Conservation (phyloP, 2,329 filamentous ascomycete genomes). For the Apiospora malaysiana region DNA sequence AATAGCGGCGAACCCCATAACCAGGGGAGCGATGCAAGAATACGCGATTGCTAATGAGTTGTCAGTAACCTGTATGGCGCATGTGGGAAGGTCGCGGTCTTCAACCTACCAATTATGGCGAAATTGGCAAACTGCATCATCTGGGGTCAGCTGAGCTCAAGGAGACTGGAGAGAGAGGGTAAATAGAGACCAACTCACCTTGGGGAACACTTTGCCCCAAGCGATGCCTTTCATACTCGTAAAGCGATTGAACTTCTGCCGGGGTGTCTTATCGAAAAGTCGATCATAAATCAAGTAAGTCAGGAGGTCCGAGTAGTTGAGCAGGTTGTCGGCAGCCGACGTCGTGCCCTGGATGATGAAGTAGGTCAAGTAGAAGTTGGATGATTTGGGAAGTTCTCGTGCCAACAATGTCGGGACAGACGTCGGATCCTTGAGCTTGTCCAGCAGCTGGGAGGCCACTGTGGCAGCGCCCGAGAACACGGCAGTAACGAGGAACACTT, state of each 20-base stretch:
- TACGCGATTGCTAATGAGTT: slow-evolving; percentile 62
- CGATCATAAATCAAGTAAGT: slow-evolving; percentile 67
- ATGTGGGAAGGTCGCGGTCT: background rate
- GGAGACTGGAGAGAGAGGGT: slow-evolving; percentile 48
- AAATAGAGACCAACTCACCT: slow-evolving; percentile 35
- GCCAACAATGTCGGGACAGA: slow-evolving; percentile 59
- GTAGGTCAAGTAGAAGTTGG: slow-evolving; percentile 81
- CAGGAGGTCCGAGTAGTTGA: slow-evolving; percentile 67
- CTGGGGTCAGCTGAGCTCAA: slow-evolving; percentile 42
- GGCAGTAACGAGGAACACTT: slow-evolving; percentile 85
- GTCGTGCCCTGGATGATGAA: slow-evolving; percentile 77
- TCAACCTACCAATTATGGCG: slow-evolving; percentile 34
- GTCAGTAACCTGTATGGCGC: slow-evolving; percentile 23
- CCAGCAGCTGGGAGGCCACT: slow-evolving; percentile 34
- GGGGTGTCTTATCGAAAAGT: slow-evolving; percentile 72
- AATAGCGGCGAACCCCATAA: slow-evolving; percentile 72
- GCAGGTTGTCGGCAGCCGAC: slow-evolving; percentile 68
- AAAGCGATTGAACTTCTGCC: slow-evolving; percentile 73
- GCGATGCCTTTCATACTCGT: slow-evolving; percentile 64
- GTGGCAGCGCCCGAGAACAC: slow-evolving; percentile 66
- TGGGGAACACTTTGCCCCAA: slow-evolving; percentile 73
- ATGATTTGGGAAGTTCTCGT: slow-evolving; percentile 68
- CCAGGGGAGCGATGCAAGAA: slow-evolving; percentile 74
- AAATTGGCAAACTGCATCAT: slow-evolving; percentile 39
- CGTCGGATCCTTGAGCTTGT: slow-evolving; percentile 35